Evolutionary conservation across 805 yeast species (phyloP), one percentile per base, ranked within the genome.

Genomic region (Metschnikowia shivogae): DNA sequence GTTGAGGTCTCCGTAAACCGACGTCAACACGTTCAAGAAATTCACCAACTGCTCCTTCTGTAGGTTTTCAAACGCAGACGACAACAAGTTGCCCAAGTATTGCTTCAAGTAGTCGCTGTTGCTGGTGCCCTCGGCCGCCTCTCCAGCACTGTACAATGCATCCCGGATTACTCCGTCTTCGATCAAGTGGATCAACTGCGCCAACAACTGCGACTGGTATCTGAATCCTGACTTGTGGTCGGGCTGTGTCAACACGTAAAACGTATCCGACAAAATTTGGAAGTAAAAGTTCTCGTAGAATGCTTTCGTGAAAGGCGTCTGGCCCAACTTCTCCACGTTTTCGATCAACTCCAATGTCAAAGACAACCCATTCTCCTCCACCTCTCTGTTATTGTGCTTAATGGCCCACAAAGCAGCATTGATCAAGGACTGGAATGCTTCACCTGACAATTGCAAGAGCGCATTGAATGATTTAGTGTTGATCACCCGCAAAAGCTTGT

Each of bases 401-500:
- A 93, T 87, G 0, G 98, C 97, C 99, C 99, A 93, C 59, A 93
- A 74, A 37, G 96, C 90, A 2, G 98, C 95, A 67, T 89, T 92
- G 48, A 93, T 82, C 46, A 93, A 84, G 47, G 89, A 78, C 61
- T 86, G 89, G 77, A 93, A 92, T 20, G 96, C 95, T 51, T 82
- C 89, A 3, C 95, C 92, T 8, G 97, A 95, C 52, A 93, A 77
- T 64, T 89, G 86, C 48, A 89, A 73, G 54, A 93, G 75, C 0
- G 97, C 96, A 47, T 80, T 77, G 75, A 93, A 93, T 13, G 93
- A 83, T 60, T 86, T 84, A 55, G 82, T 67, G 65, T 93, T 85
- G 60, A 93, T 92, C 48, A 87, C 95, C 57, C 90, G 84, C 61
- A 93, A 75, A 44, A 93, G 74, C 68, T 85, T 86, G 72, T 92